These are phyloP conservation scores for Bipolaris victoriae DNA, from an alignment of 2,329 filamentous ascomycete species.

Conservation along the genomic window DNA sequence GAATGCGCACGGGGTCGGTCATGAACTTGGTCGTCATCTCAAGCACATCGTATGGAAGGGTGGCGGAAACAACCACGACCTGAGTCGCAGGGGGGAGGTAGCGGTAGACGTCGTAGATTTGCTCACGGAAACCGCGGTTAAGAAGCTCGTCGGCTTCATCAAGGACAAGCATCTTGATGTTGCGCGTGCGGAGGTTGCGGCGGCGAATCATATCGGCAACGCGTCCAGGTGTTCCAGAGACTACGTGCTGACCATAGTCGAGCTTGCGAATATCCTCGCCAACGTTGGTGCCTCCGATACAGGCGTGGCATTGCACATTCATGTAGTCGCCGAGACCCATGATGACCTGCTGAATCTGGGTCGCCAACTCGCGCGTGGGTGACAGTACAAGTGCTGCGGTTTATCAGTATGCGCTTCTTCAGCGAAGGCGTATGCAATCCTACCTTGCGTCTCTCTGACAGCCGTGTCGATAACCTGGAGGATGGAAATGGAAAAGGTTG, in stretches of 20 bases:
- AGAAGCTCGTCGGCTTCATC: slow-evolving; percentile 81
- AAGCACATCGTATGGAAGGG: slow-evolving; percentile 94
- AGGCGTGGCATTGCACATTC: slow-evolving; percentile 99
- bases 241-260: slow-evolving; percentile 96
- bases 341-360: slow-evolving; percentile 97
- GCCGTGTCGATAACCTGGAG: slow-evolving; percentile 95
- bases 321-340: slow-evolving; percentile 99
- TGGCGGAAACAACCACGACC: slow-evolving; percentile 97
- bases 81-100: slow-evolving; percentile 96
- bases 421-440: slow-evolving; percentile 5
- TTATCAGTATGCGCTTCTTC: slow-evolving; percentile 18
- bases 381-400: slow-evolving; percentile 82
- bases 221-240: slow-evolving; percentile 95
- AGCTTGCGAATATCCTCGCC: slow-evolving; percentile 98
- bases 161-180: slow-evolving; percentile 80
- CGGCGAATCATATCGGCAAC: slow-evolving; percentile 86
- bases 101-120: slow-evolving; percentile 98
- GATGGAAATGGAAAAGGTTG: slow-evolving; percentile 95
- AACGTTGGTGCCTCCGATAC: slow-evolving; percentile 97
- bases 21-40: slow-evolving; percentile 99
- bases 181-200: slow-evolving; percentile 72
- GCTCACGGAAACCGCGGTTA: slow-evolving; percentile 94
- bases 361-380: slow-evolving; percentile 93
- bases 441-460: slow-evolving; percentile 83
- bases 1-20: slow-evolving; percentile 94